Evolutionary conservation across 2,329 filamentous ascomycete species (phyloP).

Genomic region (Capronia americana): DNA sequence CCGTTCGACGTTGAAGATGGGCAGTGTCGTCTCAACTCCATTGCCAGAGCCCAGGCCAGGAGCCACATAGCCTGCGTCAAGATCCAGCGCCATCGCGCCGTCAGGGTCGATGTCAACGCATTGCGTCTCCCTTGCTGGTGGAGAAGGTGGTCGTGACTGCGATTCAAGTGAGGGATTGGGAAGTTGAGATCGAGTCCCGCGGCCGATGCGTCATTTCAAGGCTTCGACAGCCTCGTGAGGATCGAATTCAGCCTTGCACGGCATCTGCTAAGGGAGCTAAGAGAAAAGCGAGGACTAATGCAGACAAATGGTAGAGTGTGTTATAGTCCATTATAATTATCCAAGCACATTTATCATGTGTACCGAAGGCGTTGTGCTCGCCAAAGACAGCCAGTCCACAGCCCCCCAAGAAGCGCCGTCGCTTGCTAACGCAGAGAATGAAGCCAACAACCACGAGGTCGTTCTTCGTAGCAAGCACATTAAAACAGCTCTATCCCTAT

Average conservation of each 20-base stretch:
- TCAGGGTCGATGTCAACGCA: slow-evolving; percentile 21
- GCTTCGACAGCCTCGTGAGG: no score
- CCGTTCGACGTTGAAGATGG: slow-evolving; percentile 92
- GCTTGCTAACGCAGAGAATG: slow-evolving; percentile 1
- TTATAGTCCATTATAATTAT: background rate
- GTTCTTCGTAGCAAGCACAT: slow-evolving; percentile 1
- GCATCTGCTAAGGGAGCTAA: background rate
- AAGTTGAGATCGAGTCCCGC: slow-evolving; percentile 11
- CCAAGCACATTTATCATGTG: background rate
- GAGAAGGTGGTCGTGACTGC: background rate
- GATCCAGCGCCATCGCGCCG: slow-evolving; percentile 71
- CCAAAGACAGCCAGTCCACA: background rate
- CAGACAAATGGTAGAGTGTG: background rate
- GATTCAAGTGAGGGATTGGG: background rate
- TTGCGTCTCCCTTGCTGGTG: background rate
- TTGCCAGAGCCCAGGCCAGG: slow-evolving; percentile 65
- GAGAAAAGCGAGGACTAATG: background rate
- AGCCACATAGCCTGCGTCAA: slow-evolving; percentile 74
- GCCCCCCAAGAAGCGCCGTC: slow-evolving; percentile 6
- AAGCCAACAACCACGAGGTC: background rate
- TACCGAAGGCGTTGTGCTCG: background rate
- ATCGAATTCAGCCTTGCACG: background rate
- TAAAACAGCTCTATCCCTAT: background rate
- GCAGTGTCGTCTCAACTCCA: slow-evolving; percentile 67
- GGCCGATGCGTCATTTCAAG: background rate